Evolutionary conservation across 2,329 filamentous ascomycete species (phyloP), one percentile per base, ranked within the genome.

Genomic region (Xylaria hypoxylon): DNA sequence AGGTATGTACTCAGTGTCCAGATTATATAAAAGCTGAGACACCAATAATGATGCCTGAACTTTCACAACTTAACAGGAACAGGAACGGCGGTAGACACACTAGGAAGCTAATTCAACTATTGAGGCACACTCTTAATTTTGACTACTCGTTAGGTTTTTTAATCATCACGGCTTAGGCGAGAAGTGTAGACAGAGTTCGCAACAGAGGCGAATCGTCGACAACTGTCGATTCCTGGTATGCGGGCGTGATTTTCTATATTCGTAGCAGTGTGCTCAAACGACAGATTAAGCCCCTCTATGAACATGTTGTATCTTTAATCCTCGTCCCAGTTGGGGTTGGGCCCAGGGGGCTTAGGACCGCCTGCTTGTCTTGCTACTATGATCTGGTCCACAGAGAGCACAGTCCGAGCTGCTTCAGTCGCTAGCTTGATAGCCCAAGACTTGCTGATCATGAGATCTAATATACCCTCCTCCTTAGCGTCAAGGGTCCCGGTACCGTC

Each of bases 281-380:
- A 62, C 13, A 58, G 40, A 52, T 42, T n/a, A n/a, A 55, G 57
- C 44, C 33, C 50, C 64, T 68, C 68, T 62, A 65, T 51, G 7
- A 57, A 57, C n/a, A 40, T 28, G 8, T 51, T 65, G 19, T 40
- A 35, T 50, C 50, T 62, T 83, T 81, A 89, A 77, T 89, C 86
- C 79, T 89, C 86, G 71, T 89, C 86, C 86, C 86, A 89, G 85
- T 88, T 88, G 51, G 94, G 91, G 82, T 97, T 97, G 73, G 94
- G 96, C 52, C 92, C 94, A 33, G 96, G 96, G 63, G 95, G 95
- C 87, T 99, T 99, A 24, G 96, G 96, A 42, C 96, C 96, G 77
- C 96, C 96, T 53, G 96, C 96, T 83, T 98, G 96, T 82, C 95
- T 90, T 70, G 96, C 94, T 64, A 99, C 96, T 78, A 99, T 99